Evolutionary conservation across 208 protist species (phyloP).

Genomic region (Herpetomonas tarakana): DNA sequence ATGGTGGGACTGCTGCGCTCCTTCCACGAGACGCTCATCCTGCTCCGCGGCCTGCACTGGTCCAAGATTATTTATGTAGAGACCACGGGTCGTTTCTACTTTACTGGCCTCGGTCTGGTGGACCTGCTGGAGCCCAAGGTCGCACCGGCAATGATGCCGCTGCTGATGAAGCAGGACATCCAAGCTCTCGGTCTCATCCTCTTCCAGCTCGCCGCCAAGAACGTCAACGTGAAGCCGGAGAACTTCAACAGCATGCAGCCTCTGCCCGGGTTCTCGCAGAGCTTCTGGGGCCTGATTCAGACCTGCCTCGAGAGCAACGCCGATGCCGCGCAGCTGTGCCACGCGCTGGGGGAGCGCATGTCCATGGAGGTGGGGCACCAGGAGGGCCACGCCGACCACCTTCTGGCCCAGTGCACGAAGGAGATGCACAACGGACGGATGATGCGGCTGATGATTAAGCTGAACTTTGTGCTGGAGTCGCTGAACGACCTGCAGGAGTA

Average conservation of each 20-base stretch:
- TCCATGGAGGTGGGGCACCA: conserved; percentile 87
- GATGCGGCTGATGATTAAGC: conserved; percentile 94
- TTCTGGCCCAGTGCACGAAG: conserved; percentile 90
- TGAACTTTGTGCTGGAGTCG: conserved; percentile 90
- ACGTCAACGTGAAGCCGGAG: conserved; percentile 53
- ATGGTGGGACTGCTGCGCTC: conserved; percentile 76
- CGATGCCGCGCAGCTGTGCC: conserved; percentile 65
- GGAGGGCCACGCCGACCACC: conserved; percentile 84
- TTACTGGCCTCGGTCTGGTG: conserved; percentile 74
- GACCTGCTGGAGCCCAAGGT: conserved; percentile 67
- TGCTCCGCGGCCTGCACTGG: conserved; percentile 71
- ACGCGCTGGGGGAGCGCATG: conserved; percentile 78
- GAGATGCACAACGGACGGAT: conserved; percentile 96
- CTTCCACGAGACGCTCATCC: conserved; percentile 82
- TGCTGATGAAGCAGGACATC: conserved; percentile 78
- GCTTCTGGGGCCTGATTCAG: conserved; percentile 78
- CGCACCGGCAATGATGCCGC: conserved; percentile 18
- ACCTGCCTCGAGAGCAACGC: conserved; percentile 63
- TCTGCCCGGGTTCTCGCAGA: conserved; percentile 69
- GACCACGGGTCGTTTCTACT: conserved; percentile 78
- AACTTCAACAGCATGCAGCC: conserved; percentile 58
- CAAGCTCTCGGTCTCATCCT: conserved; percentile 75
- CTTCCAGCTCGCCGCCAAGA: conserved; percentile 73
- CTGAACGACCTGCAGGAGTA: conserved; percentile 83
- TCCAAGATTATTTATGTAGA: conserved; percentile 84